A percentile compares a stretch with the other conserved stretches of the same genome.
Evolutionary conservation across 352 stramenopile genomes (phyloP).

Genomic region (Phytophthora meadii): DNA sequence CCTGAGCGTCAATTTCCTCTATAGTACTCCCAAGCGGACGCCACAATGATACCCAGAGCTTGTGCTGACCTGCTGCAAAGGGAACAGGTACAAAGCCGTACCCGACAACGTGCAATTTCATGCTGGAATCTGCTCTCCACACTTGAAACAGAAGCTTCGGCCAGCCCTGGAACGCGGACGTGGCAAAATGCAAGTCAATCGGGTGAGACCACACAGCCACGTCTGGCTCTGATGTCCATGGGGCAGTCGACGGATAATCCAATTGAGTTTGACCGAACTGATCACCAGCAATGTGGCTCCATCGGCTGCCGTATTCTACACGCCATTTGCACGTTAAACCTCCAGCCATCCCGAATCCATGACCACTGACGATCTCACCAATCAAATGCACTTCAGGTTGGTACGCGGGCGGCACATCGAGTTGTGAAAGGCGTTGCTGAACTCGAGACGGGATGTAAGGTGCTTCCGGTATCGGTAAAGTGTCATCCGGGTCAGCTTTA

Average conservation of each 20-base stretch:
- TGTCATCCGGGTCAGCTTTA: conserved; percentile 32
- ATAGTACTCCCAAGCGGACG: conserved; percentile 60
- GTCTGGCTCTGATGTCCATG: conserved; percentile 32
- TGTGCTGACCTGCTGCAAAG: conserved; percentile 59
- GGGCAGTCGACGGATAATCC: conserved; percentile 47
- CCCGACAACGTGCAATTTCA: conserved; percentile 55
- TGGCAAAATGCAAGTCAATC: conserved; percentile 73
- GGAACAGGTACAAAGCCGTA: conserved; percentile 71
- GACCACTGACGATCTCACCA: conserved; percentile 67
- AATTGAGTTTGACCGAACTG: conserved; percentile 70
- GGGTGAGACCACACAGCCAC: conserved; percentile 68
- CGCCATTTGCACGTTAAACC: conserved; percentile 75
- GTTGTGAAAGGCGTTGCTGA: conserved; percentile 25
- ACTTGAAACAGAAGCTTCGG: conserved; percentile 73
- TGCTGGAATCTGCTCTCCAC: conserved; percentile 58
- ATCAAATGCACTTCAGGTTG: conserved; percentile 80
- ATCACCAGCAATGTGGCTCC: conserved; percentile 66
- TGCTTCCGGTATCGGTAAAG: conserved; percentile 22
- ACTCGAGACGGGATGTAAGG: conserved; percentile 19
- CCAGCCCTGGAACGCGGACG: conserved; percentile 66
- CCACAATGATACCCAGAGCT: conserved; percentile 59
- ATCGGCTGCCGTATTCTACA: conserved; percentile 65
- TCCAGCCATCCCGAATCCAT: conserved; percentile 47
- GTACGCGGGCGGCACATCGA: conserved; percentile 45
- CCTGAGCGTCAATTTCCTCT: conserved; percentile 52